Evolutionary conservation across 352 stramenopile species (phyloP).

Genomic region (Aphanomyces astaci): DNA sequence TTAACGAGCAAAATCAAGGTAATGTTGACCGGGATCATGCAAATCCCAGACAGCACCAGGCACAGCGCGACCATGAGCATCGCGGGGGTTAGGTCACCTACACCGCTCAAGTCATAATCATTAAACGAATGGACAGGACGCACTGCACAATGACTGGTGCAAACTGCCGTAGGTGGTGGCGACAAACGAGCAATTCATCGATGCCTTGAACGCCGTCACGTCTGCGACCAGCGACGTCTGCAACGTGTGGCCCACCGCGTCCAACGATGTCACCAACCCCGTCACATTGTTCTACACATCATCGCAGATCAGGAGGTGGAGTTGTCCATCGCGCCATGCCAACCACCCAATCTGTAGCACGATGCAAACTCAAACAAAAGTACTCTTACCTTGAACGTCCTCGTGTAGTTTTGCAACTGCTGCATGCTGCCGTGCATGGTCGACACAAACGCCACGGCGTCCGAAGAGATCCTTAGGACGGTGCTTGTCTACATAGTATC

Average conservation of each 20-base stretch:
- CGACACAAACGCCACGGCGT: slow-evolving; percentile 29
- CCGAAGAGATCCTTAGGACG: slow-evolving; percentile 25
- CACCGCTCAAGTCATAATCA: no score
- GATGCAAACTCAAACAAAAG: background rate
- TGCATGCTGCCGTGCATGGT: slow-evolving; percentile 32
- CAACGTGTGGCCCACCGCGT: slow-evolving; percentile 37
- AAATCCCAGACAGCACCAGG: slow-evolving; percentile 55
- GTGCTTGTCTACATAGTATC: slow-evolving; percentile 20
- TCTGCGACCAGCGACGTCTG: slow-evolving; percentile 41
- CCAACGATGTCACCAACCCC: slow-evolving; percentile 32
- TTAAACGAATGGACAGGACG: no score
- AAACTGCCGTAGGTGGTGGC: slow-evolving; percentile 37
- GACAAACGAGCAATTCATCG: slow-evolving; percentile 62
- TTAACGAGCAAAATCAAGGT: slow-evolving; percentile 49
- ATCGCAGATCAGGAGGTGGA: no score
- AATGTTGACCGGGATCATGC: slow-evolving; percentile 56
- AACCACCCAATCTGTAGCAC: background rate
- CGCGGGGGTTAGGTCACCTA: slow-evolving; percentile 41
- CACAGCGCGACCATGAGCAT: slow-evolving; percentile 70
- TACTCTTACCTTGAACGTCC: slow-evolving; percentile 28
- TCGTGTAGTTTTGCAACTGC: slow-evolving; percentile 28
- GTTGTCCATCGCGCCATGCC: no score
- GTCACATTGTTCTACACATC: background rate
- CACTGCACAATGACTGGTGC: slow-evolving; percentile 41
- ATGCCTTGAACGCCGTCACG: slow-evolving; percentile 43